Base-by-base conservation (phyloP, 2,329 filamentous ascomycete genomes). In the Microdochium bolleyi region DNA sequence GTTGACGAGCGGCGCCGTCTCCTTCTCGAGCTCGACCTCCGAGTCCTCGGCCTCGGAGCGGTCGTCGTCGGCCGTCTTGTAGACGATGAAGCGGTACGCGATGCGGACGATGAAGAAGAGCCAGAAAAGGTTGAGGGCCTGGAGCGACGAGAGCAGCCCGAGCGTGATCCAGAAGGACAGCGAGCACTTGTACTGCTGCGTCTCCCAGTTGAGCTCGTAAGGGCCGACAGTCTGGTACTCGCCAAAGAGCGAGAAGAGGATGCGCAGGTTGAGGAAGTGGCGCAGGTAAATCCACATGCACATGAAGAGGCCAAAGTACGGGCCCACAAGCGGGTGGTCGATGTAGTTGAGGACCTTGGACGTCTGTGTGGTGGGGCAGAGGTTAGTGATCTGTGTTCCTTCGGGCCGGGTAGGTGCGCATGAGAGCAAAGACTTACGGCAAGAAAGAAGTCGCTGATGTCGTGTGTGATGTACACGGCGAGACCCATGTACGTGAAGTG, bases 401-500 rank as follows among this genome's bases (percentile, higher is more conserved):
- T n/a, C n/a, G n/a, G n/a, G n/a, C n/a, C n/a, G 44, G 5, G 49
- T 44, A 21, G 19, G 3, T 38, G n/a, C 24, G 25, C 48, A 14
- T 24, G 10, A 32, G 14, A 24, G 27, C 37, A 30, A 51, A 21
- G 49, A 72, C 85, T 72, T 81, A 92, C 88, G 37, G 92, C 92
- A 48, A 96, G 80, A 81, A 96, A 96, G 73, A 96, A 96, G 69
- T 96, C 92, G 55, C 86, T 91, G 56, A 96, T 88, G 66, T 97
- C 92, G 70, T 95, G 90, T 10, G 92, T 96, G 56, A 94, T 90
- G 70, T 96, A 97, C 32, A 97, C 90, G 21, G 90, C 89, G 52
- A 96, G 73, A 24, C 92, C 92, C 67, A 97, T 95, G 71, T 96
- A 92, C 21, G 91, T 95, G 70, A 96, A 97, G 72, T 97, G 92